Evolutionary conservation across 2,329 filamentous ascomycete genomes (phyloP).

Genomic region (Alternaria viburni): DNA sequence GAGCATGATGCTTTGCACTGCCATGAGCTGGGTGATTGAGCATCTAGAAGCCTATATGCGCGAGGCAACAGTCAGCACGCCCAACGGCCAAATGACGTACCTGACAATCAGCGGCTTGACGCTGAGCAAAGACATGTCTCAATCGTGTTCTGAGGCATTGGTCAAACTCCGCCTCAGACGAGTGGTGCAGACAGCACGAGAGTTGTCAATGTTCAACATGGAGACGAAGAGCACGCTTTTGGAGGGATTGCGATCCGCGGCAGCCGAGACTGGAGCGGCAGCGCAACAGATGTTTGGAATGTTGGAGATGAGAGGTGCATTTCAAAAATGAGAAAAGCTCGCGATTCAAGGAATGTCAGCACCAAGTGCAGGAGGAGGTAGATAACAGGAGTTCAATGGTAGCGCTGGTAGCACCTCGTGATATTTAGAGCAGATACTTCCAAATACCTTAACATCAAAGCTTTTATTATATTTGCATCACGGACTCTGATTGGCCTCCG

Average conservation of each 20-base stretch:
- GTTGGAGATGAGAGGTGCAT: background rate
- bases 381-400: background rate
- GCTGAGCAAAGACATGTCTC: background rate
- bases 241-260: background rate
- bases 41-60: background rate
- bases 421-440: background rate
- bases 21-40: background rate
- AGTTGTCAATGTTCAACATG: background rate
- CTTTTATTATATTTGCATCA: background rate
- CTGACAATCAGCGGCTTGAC: background rate
- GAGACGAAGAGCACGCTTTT: background rate
- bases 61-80: background rate
- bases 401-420: background rate
- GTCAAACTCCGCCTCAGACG: background rate
- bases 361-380: background rate
- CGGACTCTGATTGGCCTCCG: background rate
- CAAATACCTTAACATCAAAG: background rate
- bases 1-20: background rate
- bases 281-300: background rate
- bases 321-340: too few species aligned
- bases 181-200: background rate
- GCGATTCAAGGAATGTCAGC: background rate
- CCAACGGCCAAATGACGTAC: background rate
- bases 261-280: background rate
- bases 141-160: background rate